These are phyloP conservation scores for Monosporascus sp. DNA, from an alignment of 2,329 filamentous ascomycete genomes.

Conservation along the genomic window DNA sequence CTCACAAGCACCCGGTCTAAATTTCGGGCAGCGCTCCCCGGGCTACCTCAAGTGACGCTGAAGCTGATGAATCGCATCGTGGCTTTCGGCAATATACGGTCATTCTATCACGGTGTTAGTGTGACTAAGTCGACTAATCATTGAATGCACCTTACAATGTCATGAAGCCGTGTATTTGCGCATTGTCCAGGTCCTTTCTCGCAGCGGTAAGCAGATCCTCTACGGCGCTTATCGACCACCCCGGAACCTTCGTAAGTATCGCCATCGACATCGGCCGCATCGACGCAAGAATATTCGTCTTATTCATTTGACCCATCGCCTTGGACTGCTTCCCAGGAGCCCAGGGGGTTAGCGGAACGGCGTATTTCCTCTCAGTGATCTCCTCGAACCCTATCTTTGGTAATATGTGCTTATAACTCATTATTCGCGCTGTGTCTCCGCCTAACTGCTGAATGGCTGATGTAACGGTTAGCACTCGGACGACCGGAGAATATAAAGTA, in stretches of 20 bases:
- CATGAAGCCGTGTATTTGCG: slow-evolving; percentile 23
- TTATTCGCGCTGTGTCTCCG: neutral
- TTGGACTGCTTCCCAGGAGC: neutral
- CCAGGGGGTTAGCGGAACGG: neutral
- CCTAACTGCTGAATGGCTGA: slow-evolving; percentile 1
- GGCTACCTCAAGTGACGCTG: slow-evolving; percentile 2
- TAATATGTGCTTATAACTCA: neutral
- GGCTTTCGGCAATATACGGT: slow-evolving; percentile 26
- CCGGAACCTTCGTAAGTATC: slow-evolving; percentile 4
- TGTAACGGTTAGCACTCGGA: neutral
- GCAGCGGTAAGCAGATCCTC: slow-evolving; percentile 17
- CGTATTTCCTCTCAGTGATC: neutral
- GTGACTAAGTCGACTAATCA: neutral
- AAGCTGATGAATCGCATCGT: slow-evolving; percentile 13
- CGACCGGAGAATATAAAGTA: neutral
- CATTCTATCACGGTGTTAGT: slow-evolving; percentile 15
- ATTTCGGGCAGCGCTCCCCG: neutral
- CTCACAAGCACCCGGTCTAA: neutral
- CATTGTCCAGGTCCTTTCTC: slow-evolving; percentile 21
- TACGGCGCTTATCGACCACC: slow-evolving; percentile 20
- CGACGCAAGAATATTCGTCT: neutral
- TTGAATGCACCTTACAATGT: slow-evolving; percentile 19
- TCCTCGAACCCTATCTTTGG: neutral
- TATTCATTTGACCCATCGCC: neutral
- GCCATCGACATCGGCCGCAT: neutral